Evolutionary conservation across 345 rosid species (phyloP), one percentile per base, ranked within the genome.

Genomic region (Moringa oleifera): DNA sequence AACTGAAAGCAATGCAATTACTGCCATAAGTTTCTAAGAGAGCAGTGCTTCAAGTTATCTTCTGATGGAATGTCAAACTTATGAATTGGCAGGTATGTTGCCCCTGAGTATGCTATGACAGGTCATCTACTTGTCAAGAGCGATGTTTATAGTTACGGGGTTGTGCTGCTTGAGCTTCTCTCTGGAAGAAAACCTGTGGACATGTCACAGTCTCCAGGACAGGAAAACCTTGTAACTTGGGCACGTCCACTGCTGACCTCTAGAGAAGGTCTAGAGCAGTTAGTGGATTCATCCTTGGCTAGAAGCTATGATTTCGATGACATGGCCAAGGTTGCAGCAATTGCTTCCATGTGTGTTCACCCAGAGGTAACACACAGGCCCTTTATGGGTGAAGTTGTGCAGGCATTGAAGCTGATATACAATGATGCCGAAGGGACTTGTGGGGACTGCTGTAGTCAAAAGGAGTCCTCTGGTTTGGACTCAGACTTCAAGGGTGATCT

Each of bases 331-430:
- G 97, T 95, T 71, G 96, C 99, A 25, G 89, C 97, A 50, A 95
- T 95, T 66, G 99, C 99, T 56, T 89, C 96, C 50, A 87, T 95
- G 95, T 95, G 99, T 45, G 97, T 95, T 57, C 96, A 95, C 71
- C 89, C 85, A 1, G 99, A 95, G 77, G 99, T 95, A 57, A 77
- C 97, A 6, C 83, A 85, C 68, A 73, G 99, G 61, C 99, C 99
- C 15, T 95, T 95, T 69, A 95, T 95, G 99, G 99, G 99, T 50
- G 99, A 95, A 83, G 99, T 95, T 16, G 99, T 95, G 71, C 99
- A 95, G 83, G 99, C 99, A 31, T 79, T 95, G 67, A 95, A 95
- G 75, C 84, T 95, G 60, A 91, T 95, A 69, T 91, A 87, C 80
- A 89, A 91, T 8, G 96, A 89, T 61, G 72, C 83, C 0, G 96